Evolutionary conservation across 768 basidiomycete genomes (phyloP), one percentile per base, ranked within the genome.

Genomic region (Plicaturopsis crispa): DNA sequence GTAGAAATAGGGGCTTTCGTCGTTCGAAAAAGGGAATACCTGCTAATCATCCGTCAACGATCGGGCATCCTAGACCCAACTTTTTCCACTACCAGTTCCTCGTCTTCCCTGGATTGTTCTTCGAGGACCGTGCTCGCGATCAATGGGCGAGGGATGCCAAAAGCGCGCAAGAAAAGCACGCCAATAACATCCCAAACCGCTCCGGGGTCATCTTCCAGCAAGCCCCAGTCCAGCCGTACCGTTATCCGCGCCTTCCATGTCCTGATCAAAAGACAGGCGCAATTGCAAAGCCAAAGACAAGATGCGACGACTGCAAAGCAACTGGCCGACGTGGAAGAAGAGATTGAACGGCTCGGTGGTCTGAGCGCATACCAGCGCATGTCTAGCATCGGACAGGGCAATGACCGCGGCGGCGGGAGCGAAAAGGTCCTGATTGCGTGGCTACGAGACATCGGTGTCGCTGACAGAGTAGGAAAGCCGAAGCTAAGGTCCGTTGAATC

Each of bases 371-470:
- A 96, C 55, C 91, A 96, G 55, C 70, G 65, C 26, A 87, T 91
- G 72, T 92, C 89, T 22, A 72, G 62, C 38, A 66, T 84, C 12
- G 92, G 92, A 1, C 92, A 96, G 53, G 73, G 77, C 3, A 67
- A 61, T 6, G 84, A 90, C 42, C 66, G 92, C 37, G 92, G 92
- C 6, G 92, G 92, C 3, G 92, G 91, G 5, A 89, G 84, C 50
- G 85, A 93, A 51, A 85, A 77, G 51, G 64, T 91, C 3, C 60
- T 92, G 17, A 71, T 94, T 31, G 51, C 49, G 26, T 96, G 89
- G 88, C 57, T 96, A 44, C 72, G 73, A 43, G 76, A 77, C 22
- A 51, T 76, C 42, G 60, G 63, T 14, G 28, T 67, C 39, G 40
- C 49, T 21, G 41, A 44, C 41, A 35, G 47, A 55, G 53, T 28